phyloP scores from a whole-genome alignment of 176 grass and related monocot species.

The Triticum urartu region DNA sequence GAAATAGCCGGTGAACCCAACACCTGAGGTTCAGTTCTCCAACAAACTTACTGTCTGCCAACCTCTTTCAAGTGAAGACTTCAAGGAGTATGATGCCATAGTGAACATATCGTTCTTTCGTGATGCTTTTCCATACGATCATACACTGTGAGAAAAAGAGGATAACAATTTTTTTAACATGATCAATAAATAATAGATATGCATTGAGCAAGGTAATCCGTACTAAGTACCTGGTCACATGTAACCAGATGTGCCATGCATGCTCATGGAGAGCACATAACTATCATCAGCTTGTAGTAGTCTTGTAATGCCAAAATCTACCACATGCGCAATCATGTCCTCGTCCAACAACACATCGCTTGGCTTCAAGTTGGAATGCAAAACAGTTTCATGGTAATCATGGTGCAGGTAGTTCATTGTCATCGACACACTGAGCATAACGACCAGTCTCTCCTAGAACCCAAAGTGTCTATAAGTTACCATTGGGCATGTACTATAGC shows the following conservation, averaged over 20 bases:
- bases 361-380: conserved; percentile 8
- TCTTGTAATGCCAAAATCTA: neutral
- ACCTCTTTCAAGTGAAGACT: neutral
- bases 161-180: neutral
- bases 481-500: neutral
- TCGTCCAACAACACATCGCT: neutral
- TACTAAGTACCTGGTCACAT: neutral
- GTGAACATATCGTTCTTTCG: neutral
- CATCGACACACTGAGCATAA: neutral
- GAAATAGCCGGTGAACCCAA: neutral
- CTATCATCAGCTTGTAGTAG: neutral
- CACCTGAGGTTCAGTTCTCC: neutral
- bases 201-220: too few species aligned
- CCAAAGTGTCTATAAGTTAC: neutral
- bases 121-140: neutral
- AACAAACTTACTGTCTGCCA: neutral
- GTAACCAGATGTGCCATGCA: neutral
- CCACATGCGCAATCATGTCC: neutral
- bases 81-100: neutral
- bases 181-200: neutral
- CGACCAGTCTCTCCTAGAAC: neutral
- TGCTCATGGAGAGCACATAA: neutral
- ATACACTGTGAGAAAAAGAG: neutral
- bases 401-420: neutral
- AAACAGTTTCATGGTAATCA: neutral